These are phyloP conservation scores for Kodamaea suecica DNA, from an alignment of 1,139 yeast species.

Conservation along the genomic window DNA sequence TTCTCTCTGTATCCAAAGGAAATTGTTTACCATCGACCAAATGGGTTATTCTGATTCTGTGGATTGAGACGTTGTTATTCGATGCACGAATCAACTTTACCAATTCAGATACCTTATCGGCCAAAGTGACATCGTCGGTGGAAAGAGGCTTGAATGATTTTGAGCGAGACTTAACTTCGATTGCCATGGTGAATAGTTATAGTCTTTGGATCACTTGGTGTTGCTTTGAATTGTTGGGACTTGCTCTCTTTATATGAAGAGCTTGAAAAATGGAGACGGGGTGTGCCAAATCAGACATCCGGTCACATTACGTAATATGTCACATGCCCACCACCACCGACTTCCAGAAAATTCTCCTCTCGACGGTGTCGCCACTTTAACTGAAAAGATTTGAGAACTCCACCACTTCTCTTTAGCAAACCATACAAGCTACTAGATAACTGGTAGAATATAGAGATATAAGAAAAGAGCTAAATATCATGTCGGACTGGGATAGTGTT, in stretches of 20 bases:
- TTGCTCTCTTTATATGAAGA: neutral
- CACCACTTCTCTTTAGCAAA: too few relatives aligned
- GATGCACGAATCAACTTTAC: slow-evolving; percentile 40
- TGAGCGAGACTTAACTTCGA: slow-evolving; percentile 51
- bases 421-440: too few relatives aligned
- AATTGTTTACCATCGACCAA: slow-evolving; percentile 30
- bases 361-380: too few relatives aligned
- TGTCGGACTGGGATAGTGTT: slow-evolving; percentile 85
- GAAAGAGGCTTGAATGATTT: slow-evolving; percentile 42
- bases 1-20: slow-evolving; percentile 31
- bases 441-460: too few relatives aligned
- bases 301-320: too few relatives aligned
- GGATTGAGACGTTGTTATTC: slow-evolving; percentile 39
- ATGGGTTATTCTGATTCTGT: slow-evolving; percentile 38
- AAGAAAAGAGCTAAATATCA: too few relatives aligned
- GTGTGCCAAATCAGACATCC: too few relatives aligned
- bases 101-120: slow-evolving; percentile 25
- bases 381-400: too few relatives aligned
- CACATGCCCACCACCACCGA: too few relatives aligned
- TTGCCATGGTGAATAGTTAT: slow-evolving; percentile 34
- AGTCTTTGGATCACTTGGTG: neutral
- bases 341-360: too few relatives aligned
- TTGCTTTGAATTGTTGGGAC: neutral
- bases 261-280: neutral
- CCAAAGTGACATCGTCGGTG: slow-evolving; percentile 31